These are phyloP conservation scores for Conticribra guillardii DNA, from an alignment of 108 stramenopile genomes.

Conservation along the genomic window DNA sequence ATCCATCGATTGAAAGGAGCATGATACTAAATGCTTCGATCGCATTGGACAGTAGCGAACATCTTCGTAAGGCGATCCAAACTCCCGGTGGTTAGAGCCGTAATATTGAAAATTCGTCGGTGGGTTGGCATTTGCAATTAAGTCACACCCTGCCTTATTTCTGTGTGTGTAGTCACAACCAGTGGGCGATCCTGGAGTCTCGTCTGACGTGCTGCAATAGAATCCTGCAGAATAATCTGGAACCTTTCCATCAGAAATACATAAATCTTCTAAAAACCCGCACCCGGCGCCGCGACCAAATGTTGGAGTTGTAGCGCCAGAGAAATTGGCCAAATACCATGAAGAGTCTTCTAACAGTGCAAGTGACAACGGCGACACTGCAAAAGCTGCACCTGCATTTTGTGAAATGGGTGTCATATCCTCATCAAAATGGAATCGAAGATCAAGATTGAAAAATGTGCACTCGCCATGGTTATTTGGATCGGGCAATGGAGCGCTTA, in stretches of 20 bases:
- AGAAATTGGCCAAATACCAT: constrained; percentile 80
- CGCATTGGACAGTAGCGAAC: constrained; percentile 46
- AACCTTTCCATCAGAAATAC: constrained; percentile 63
- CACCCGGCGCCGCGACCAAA: constrained; percentile 85
- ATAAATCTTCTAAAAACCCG: constrained; percentile 65
- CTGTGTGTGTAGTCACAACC: constrained; percentile 38
- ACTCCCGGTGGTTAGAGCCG: constrained; percentile 23
- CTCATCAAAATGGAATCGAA: constrained; percentile 77
- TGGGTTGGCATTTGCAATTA: constrained; percentile 17
- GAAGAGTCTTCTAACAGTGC: constrained; percentile 81
- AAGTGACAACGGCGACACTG: constrained; percentile 70
- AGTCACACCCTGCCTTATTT: constrained; percentile 42
- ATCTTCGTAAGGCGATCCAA: constrained; percentile 37
- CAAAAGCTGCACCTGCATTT: constrained; percentile 29
- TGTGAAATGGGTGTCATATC: constrained; percentile 52
- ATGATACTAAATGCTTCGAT: constrained; percentile 38
- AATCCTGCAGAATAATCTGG: constrained; percentile 37
- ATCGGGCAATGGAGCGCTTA: constrained; percentile 37
- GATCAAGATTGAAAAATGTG: constrained; percentile 65
- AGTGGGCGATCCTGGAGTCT: constrained; percentile 12
- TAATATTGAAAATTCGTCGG: constrained; percentile 37
- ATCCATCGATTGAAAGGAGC: constrained; percentile 29
- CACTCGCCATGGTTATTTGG: constrained; percentile 37
- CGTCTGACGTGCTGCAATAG: constrained; percentile 28
- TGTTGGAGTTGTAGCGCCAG: constrained; percentile 49